A percentile compares a stretch with the other conserved stretches of the same genome.
These are phyloP conservation scores for Phytopythium helicoides DNA, from an alignment of 352 stramenopile species.

Conservation along the genomic window DNA sequence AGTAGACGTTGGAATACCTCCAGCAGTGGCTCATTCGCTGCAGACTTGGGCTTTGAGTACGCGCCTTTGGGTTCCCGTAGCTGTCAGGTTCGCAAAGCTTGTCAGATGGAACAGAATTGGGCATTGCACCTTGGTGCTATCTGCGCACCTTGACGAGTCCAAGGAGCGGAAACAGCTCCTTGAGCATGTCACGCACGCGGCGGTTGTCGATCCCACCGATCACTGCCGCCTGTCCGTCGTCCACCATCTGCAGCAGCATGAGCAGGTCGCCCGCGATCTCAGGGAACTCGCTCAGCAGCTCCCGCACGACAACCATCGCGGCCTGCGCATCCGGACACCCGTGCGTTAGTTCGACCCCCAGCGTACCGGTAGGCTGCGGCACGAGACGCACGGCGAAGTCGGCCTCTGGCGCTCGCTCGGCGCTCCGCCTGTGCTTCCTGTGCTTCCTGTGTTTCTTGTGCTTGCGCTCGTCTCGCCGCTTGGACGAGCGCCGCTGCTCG, in stretches of 20 bases:
- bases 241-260: conserved; percentile 68
- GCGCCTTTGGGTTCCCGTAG: conserved; percentile 50
- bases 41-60: conserved; percentile 36
- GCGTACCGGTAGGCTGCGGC: background rate
- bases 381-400: conserved; percentile 20
- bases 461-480: conserved; percentile 13
- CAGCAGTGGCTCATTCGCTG: conserved; percentile 30
- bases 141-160: conserved; percentile 53
- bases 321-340: conserved; percentile 6
- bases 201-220: conserved; percentile 78
- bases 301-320: conserved; percentile 46
- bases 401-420: conserved; percentile 4
- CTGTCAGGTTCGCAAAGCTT: conserved; percentile 11
- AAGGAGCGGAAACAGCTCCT: conserved; percentile 68
- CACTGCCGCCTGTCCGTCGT: conserved; percentile 69
- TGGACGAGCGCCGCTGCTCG: background rate
- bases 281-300: conserved; percentile 65
- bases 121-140: background rate
- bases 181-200: conserved; percentile 60
- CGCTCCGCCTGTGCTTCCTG: background rate
- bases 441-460: conserved; percentile 22
- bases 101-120: background rate
- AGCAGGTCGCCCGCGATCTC: conserved; percentile 63
- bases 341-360: background rate
- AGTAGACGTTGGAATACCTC: conserved; percentile 54